Evolutionary conservation across 108 stramenopile species (phyloP).

Genomic region (Schizochytrium sp.): DNA sequence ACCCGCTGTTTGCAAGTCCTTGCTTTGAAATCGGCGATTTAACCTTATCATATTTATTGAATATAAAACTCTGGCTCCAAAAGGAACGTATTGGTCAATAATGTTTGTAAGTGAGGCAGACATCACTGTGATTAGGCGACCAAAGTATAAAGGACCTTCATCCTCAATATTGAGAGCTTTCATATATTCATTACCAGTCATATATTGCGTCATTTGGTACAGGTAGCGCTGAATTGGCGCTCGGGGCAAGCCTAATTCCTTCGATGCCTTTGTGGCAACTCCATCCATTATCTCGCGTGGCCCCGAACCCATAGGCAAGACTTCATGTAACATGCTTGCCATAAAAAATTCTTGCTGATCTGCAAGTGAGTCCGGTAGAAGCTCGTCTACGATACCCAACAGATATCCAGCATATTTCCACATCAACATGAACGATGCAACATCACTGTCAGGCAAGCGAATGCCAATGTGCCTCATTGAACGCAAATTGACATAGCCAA

Average conservation of each 20-base stretch:
- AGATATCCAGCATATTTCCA: slow-evolving; percentile 27
- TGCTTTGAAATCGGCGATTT: neutral
- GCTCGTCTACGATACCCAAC: neutral
- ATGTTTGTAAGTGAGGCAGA: neutral
- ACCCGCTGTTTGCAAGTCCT: neutral
- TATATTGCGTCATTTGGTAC: slow-evolving; percentile 4
- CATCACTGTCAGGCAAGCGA: neutral
- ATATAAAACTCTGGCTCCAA: neutral
- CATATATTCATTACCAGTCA: slow-evolving; percentile 16
- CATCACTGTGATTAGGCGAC: neutral
- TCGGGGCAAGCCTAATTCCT: neutral
- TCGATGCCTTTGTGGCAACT: neutral
- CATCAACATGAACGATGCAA: slow-evolving; percentile 1
- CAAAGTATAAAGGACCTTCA: slow-evolving; percentile 9
- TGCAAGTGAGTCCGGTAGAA: neutral
- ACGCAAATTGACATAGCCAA: slow-evolving; percentile 1
- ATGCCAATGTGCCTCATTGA: slow-evolving; percentile 30
- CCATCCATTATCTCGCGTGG: slow-evolving; percentile 14
- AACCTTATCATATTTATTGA: neutral
- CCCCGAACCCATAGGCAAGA: neutral
- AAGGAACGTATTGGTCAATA: slow-evolving; percentile 10
- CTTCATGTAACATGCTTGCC: slow-evolving; percentile 23
- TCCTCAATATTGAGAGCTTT: neutral
- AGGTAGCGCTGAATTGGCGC: neutral
- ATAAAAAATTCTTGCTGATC: slow-evolving; percentile 29